Evolutionary conservation across 352 stramenopile species (phyloP).

Genomic region (Aphanomyces euteiches): DNA sequence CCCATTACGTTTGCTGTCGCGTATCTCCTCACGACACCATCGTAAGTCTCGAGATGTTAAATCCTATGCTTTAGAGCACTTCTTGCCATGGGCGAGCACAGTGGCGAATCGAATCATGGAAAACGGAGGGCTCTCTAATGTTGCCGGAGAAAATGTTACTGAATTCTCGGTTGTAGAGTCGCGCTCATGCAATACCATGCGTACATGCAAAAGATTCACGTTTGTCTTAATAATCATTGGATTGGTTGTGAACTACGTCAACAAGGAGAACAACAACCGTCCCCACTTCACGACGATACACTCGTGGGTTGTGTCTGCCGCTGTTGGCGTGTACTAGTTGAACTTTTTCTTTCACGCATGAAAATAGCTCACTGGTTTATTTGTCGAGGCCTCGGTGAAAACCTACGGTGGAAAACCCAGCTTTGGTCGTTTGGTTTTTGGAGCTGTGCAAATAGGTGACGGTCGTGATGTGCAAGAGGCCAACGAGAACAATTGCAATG

Average conservation of each 20-base stretch:
- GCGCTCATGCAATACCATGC: constrained; percentile 21
- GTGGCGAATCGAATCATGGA: constrained; percentile 13
- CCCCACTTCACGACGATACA: constrained; percentile 27
- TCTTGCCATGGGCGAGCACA: constrained; percentile 19
- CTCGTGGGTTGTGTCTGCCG: constrained; percentile 11
- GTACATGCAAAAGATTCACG: constrained; percentile 24
- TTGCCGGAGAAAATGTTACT: no score
- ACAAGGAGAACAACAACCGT: constrained; percentile 22
- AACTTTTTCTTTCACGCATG: constrained; percentile 16
- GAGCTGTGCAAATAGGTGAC: constrained; percentile 8
- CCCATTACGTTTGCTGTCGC: constrained; percentile 21
- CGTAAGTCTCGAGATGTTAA: constrained; percentile 5
- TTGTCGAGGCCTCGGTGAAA: constrained; percentile 11
- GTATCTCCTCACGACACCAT: constrained; percentile 27
- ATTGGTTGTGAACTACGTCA: constrained; percentile 23
- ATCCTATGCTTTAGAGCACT: constrained; percentile 18
- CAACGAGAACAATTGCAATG: not conserved
- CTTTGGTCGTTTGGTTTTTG: no score
- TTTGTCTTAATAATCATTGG: constrained; percentile 11
- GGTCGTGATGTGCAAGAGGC: constrained; percentile 8
- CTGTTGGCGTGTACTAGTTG: constrained; percentile 12
- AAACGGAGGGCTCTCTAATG: no score
- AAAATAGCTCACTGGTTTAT: not conserved
- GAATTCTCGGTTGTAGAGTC: no score
- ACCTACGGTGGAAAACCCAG: constrained; percentile 2